These are phyloP conservation scores for Santalum album DNA, from an alignment of 164 flowering plant species.

Conservation along the genomic window DNA sequence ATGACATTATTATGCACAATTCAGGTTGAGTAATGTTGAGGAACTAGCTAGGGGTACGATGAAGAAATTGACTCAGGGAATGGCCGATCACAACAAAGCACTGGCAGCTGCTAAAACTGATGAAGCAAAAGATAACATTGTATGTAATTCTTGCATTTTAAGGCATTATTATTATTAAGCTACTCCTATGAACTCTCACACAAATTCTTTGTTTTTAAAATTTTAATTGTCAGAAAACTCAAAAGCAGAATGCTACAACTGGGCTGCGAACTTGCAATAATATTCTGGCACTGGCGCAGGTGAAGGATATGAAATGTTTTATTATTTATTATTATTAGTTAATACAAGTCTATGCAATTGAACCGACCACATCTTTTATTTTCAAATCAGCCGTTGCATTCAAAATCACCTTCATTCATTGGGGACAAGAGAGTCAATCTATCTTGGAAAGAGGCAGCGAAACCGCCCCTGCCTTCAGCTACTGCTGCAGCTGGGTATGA, in stretches of 20 bases:
- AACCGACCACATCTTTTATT: conserved; percentile 4
- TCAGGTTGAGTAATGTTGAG: conserved; percentile 74
- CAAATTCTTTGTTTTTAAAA: no score
- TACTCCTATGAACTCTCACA: no score
- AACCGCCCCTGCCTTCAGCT: conserved; percentile 34
- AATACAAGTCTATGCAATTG: neutral
- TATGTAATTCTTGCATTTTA: conserved; percentile 47
- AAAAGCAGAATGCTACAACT: conserved; percentile 1
- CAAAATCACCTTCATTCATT: conserved; percentile 74
- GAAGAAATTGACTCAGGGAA: conserved; percentile 83
- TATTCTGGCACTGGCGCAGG: conserved; percentile 33
- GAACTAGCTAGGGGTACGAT: conserved; percentile 70
- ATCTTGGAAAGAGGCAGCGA: conserved; percentile 88
- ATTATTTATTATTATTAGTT: no score
- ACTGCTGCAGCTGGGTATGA: conserved; percentile 49
- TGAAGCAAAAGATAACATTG: conserved; percentile 63
- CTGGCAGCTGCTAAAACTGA: conserved; percentile 82
- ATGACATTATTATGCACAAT: neutral
- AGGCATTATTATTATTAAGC: no score
- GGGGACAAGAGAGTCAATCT: conserved; percentile 79
- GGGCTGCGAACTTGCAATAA: conserved; percentile 1
- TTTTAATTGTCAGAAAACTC: conserved; percentile 71
- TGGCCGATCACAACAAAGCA: conserved; percentile 78
- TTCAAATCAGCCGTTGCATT: conserved; percentile 53
- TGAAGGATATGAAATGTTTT: conserved; percentile 11